Evolutionary conservation across 495 filamentous ascomycete genomes (phyloP).

Genomic region (Trichoderma asperelloides): DNA sequence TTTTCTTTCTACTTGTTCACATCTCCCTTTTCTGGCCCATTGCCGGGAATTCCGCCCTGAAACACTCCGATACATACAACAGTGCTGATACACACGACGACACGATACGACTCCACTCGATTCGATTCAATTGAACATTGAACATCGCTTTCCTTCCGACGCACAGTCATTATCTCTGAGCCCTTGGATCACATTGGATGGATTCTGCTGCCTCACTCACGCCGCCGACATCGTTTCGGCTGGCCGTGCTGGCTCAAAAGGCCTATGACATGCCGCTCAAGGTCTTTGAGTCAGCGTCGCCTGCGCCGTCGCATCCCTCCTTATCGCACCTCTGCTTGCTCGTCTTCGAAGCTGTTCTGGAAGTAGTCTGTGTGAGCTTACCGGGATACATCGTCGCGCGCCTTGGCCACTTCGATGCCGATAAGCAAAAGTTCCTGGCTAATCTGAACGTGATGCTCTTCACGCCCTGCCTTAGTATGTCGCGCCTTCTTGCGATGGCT

Average conservation of each 20-base stretch:
- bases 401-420: slow-evolving; percentile 84
- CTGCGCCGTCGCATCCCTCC: slow-evolving; percentile 45
- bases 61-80: not conserved
- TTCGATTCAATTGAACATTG: not conserved
- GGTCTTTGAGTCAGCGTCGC: slow-evolving; percentile 17
- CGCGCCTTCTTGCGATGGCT: not conserved
- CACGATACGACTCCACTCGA: no score
- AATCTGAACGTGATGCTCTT: slow-evolving; percentile 92
- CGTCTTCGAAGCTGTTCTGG: slow-evolving; percentile 92
- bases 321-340: slow-evolving; percentile 71
- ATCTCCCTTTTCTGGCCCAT: not conserved
- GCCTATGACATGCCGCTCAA: slow-evolving; percentile 17
- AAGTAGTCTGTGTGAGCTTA: slow-evolving; percentile 89
- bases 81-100: not conserved
- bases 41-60: not conserved
- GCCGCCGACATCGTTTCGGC: slow-evolving; percentile 57
- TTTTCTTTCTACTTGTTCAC: not conserved
- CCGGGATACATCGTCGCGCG: slow-evolving; percentile 92
- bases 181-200: slow-evolving; percentile 25
- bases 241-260: slow-evolving; percentile 27
- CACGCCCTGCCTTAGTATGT: slow-evolving; percentile 90
- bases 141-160: not conserved
- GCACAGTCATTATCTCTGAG: no score
- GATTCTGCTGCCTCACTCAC: slow-evolving; percentile 34
- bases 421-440: slow-evolving; percentile 90